Conservation (phyloP, 2,329 filamentous ascomycete genomes). For the Talaromyces albobiverticillius region DNA sequence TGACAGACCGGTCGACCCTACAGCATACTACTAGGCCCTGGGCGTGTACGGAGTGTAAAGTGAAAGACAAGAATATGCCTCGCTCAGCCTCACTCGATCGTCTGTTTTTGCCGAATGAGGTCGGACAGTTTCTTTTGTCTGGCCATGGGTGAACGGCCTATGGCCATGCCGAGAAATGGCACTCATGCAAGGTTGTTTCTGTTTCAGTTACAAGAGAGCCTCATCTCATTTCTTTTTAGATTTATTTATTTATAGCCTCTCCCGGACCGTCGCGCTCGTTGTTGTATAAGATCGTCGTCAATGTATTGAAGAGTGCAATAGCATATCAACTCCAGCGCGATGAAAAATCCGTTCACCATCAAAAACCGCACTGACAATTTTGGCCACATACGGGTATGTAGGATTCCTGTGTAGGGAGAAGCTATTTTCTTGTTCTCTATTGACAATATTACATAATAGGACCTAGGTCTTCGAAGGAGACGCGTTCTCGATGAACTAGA, state of each 20-base stretch:
- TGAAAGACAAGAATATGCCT: constrained; percentile 8
- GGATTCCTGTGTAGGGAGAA: too few species aligned
- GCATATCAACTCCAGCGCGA: not conserved
- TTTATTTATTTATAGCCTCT: not conserved
- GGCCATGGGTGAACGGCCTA: not conserved
- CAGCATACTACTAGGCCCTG: too few species aligned
- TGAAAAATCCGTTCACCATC: constrained; percentile 16
- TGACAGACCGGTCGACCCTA: too few species aligned
- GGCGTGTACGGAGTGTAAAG: too few species aligned
- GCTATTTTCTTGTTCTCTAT: not conserved
- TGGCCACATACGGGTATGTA: constrained; percentile 18
- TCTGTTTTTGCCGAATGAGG: constrained; percentile 1
- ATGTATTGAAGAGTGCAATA: not conserved
- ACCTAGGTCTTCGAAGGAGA: constrained; percentile 14
- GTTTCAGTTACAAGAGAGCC: not conserved
- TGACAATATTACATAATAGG: constrained; percentile 1
- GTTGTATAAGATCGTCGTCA: too few species aligned
- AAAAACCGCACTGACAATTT: constrained; percentile 20
- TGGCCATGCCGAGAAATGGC: not conserved
- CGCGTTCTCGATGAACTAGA: constrained; percentile 20
- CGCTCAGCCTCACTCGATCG: constrained; percentile 12
- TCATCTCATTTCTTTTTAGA: not conserved
- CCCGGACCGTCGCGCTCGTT: too few species aligned
- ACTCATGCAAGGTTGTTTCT: constrained; percentile 1
- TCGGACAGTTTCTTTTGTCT: not conserved